Percentiles rank a stretch among this genome's conserved stretches.
Conservation (phyloP, 768 basidiomycete genomes). For the Nidularia sp. region DNA sequence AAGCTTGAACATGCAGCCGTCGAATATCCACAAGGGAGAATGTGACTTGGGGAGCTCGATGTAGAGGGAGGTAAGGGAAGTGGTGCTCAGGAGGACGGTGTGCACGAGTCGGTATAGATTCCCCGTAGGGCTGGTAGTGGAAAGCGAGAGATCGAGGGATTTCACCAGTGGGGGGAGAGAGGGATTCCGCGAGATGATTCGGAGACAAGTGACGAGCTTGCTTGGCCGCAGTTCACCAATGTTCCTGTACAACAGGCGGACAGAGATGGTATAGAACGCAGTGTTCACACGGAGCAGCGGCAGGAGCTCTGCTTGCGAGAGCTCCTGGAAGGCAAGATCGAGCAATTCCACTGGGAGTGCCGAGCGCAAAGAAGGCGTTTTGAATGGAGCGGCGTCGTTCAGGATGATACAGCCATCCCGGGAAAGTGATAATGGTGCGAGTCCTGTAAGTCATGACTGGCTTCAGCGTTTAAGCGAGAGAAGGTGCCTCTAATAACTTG, state of each 20-base stretch:
- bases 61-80: conserved; percentile 33
- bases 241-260: conserved; percentile 23
- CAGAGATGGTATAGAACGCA: conserved; percentile 20
- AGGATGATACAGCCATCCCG: no score
- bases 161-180: conserved; percentile 37
- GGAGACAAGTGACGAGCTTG: conserved; percentile 31
- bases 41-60: conserved; percentile 45
- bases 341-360: conserved; percentile 28
- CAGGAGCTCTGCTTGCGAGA: conserved; percentile 14
- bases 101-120: conserved; percentile 51
- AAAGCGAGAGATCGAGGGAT: conserved; percentile 41
- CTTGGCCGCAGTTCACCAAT: conserved; percentile 26
- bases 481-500: no score
- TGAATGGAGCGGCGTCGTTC: no score
- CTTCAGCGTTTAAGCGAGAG: no score
- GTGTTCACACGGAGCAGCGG: conserved; percentile 18
- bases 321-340: conserved; percentile 18
- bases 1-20: conserved; percentile 38
- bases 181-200: conserved; percentile 31
- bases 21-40: conserved; percentile 46
- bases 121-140: conserved; percentile 27
- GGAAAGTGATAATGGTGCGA: no score
- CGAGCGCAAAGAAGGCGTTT: conserved; percentile 3
- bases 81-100: conserved; percentile 33
- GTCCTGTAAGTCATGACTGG: no score